Evolutionary conservation across 1,139 yeast genomes (phyloP), one percentile per base, ranked within the genome.

Genomic region (Diutina catenulata): DNA sequence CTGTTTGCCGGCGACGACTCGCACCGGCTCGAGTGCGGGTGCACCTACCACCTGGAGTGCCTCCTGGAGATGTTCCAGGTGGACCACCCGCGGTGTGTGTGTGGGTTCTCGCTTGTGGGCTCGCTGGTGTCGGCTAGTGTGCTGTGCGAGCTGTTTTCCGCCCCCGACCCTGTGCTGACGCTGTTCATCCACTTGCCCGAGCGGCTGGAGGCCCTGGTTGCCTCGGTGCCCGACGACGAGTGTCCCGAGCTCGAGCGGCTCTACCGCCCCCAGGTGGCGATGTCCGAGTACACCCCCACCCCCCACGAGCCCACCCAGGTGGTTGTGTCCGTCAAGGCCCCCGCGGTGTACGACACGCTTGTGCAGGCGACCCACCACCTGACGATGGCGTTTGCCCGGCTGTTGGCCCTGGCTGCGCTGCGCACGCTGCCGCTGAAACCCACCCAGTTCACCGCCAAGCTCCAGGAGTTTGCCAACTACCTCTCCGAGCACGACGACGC

Each of bases 301-400:
- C 18, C 10, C 15, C 3, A 9, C 19, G 18, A 8, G 6, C 3
- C 35, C 9, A 31, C 35, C 4, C 25, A 31, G 19, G 15, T 31
- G 35, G 35, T 20, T 18, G 11, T 31, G 7, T 19, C 25, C 11
- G 25, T 31, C 7, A 21, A 31, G 19, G 35, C 35, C 8, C 35
- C 35, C 24, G 15, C n/a, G 22, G 35, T 31, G n/a, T 31, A 31
- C 25, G 35, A 31, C 8, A 24, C 21, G 35, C 13, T 31, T 10
- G 35, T 31, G 7, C 24, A 20, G 9, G 25, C 20, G 16, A 31
- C 21, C 10, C 25, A 31, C 5, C 21, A 13, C 24, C 25, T n/a
- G 18, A 31, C 25, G 16, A n/a, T 13, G n/a, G 35, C 21, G 13
- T 31, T 31, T 7, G 15, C 35, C 2, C 25, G 21, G 19, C 23